These are phyloP conservation scores for Debaryomyces fabryi DNA, from an alignment of 1,139 yeast species.

Conservation along the genomic window DNA sequence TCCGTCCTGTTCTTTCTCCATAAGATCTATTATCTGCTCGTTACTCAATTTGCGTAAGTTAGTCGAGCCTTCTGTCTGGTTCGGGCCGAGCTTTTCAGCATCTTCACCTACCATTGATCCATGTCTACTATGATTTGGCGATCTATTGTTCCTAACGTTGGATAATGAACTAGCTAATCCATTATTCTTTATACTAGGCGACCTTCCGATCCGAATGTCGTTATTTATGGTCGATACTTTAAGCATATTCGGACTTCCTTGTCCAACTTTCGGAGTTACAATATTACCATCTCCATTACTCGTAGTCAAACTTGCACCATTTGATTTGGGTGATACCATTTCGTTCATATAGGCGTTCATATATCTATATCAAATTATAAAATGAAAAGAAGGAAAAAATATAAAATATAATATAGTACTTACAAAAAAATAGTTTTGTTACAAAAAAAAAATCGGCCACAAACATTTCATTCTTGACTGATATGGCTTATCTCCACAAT, in stretches of 20 bases:
- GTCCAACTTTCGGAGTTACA: not conserved
- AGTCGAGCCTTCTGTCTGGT: constrained; percentile 1
- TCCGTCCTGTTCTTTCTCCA: constrained; percentile 74
- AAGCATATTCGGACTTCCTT: constrained; percentile 1
- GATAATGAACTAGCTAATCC: constrained; percentile 8
- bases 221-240: constrained; percentile 13
- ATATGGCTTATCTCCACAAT: constrained; percentile 5
- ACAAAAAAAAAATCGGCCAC: constrained; percentile 1
- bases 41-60: constrained; percentile 19
- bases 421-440: not conserved
- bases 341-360: not conserved
- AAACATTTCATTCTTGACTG: not conserved
- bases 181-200: constrained; percentile 7
- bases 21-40: constrained; percentile 58
- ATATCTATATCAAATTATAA: not conserved
- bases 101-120: not conserved
- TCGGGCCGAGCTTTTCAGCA: not conserved
- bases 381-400: not conserved
- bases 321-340: constrained; percentile 4
- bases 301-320: not conserved
- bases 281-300: not conserved
- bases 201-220: constrained; percentile 14
- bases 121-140: constrained; percentile 11
- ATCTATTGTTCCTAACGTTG: constrained; percentile 10
- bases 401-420: not conserved